These are phyloP conservation scores for Pichia paraexigua DNA, from an alignment of 805 yeast species.

Conservation along the genomic window DNA sequence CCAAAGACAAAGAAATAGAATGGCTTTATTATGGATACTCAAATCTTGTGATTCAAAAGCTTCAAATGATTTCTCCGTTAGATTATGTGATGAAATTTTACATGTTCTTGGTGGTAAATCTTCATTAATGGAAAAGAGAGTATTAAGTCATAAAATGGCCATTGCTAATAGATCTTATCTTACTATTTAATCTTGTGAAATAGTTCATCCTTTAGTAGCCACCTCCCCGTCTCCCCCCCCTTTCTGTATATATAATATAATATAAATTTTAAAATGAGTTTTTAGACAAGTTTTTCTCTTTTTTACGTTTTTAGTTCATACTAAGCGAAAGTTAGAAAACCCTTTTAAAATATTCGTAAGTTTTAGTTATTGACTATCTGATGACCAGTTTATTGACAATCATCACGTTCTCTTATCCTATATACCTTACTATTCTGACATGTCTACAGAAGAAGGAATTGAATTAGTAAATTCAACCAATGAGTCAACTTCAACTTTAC, in stretches of 20 bases:
- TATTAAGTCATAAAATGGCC: slow-evolving; percentile 77
- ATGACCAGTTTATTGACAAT: too few species aligned
- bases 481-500: not conserved
- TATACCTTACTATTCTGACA: not conserved
- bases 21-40: slow-evolving; percentile 85
- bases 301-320: too few species aligned
- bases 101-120: slow-evolving; percentile 72
- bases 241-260: slow-evolving; percentile 1
- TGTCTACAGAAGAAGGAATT: not conserved
- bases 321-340: too few species aligned
- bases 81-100: slow-evolving; percentile 84
- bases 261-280: not conserved
- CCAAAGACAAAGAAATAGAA: slow-evolving; percentile 74
- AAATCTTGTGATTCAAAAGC: slow-evolving; percentile 77
- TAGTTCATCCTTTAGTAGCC: too few species aligned
- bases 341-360: too few species aligned
- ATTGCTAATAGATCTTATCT: slow-evolving; percentile 75
- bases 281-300: too few species aligned
- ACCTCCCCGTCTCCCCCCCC: too few species aligned
- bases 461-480: not conserved
- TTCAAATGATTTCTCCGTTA: slow-evolving; percentile 73
- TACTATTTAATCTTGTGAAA: slow-evolving; percentile 14
- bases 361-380: too few species aligned
- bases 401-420: too few species aligned
- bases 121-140: slow-evolving; percentile 76